Conservation (phyloP, 2,329 filamentous ascomycete species). For the Verticillium albo-atrum region DNA sequence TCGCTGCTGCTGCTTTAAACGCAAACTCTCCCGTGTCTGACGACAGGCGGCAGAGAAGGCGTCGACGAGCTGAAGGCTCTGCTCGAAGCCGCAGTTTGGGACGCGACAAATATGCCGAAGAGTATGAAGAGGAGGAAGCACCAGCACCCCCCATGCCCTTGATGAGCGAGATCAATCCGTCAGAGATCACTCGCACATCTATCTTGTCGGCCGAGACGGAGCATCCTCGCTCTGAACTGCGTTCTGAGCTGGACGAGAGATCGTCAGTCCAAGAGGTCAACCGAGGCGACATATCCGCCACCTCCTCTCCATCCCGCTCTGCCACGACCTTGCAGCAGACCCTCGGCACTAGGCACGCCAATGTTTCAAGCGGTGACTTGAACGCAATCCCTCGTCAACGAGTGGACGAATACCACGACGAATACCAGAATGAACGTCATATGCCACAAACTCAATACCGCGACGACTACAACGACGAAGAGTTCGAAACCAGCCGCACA, state of each 20-base stretch:
- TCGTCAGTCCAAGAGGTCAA: slow-evolving; percentile 60
- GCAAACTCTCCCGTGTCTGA: slow-evolving; percentile 38
- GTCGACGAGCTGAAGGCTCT: slow-evolving; percentile 45
- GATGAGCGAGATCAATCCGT: slow-evolving; percentile 79
- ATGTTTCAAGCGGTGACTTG: slow-evolving; percentile 56
- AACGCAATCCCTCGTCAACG: slow-evolving; percentile 47
- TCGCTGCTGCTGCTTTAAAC: slow-evolving; percentile 29
- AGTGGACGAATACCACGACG: slow-evolving; percentile 41
- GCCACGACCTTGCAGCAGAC: slow-evolving; percentile 51
- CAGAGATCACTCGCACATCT: slow-evolving; percentile 82
- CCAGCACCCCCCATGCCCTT: slow-evolving; percentile 75
- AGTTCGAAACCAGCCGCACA: slow-evolving; percentile 14
- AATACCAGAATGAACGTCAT: slow-evolving; percentile 15
- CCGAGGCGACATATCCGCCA: slow-evolving; percentile 50
- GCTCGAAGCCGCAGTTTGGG: slow-evolving; percentile 38
- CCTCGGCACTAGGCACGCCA: slow-evolving; percentile 64
- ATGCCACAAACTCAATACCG: neutral
- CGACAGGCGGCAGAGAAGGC: slow-evolving; percentile 47
- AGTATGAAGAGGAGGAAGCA: slow-evolving; percentile 53
- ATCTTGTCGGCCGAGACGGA: slow-evolving; percentile 80
- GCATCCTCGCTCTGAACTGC: slow-evolving; percentile 62
- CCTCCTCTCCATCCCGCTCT: neutral
- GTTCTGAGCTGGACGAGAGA: slow-evolving; percentile 60
- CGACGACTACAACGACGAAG: slow-evolving; percentile 40
- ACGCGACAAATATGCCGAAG: slow-evolving; percentile 41